Base-by-base conservation (phyloP, 257 asterid genomes). In the Lycium ferocissimum region DNA sequence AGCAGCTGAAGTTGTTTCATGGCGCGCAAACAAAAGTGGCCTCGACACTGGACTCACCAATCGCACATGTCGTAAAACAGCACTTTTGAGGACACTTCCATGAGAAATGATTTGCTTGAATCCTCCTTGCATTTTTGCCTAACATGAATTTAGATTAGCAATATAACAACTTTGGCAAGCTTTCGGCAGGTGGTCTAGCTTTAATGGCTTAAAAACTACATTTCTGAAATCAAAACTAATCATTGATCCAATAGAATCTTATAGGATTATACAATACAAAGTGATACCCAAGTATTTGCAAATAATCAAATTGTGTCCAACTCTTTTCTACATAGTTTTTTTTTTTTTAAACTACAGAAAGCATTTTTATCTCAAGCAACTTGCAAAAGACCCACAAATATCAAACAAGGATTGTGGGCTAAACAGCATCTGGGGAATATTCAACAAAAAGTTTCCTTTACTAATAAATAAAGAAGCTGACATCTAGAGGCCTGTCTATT, bases 111-210 rank as follows among this genome's bases (percentile, higher is more conserved):
- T 83, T 62, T 96, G 83, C 83, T 86, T 90, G 79, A 96, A 90
- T 86, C 98, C 98, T 86, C 99, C 97, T 95, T 91, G 98, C 99
- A 96, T 96, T 81, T 69, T 79, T 94, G 87, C 85, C 93, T 88
- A 67, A 13, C 65, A 51, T 20, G 37, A 75, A 49, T 49, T 51
- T 15, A 75, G 43, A 22, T 20, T 20, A 45, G 12, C 20, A 12
- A 75, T 20, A 75, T 75, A 75, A 49, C 3, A 75, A 75, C 81
- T 20, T 6, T 47, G 37, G 18, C 37, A 40, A 71, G 14, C 56
- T 66, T 33, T 65, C 9, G 3, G 17, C 70, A 3, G 6, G 70
- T 2, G 2, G 43, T 65, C 76, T 37, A 67, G 49, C 49, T 69
- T 70, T 70, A 70, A 3, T 40, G 54, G 10, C 54, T 69, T 38